Conservation (phyloP, 1,284 basidiomycete species). For the Sanguinoderma infundibulare region DNA sequence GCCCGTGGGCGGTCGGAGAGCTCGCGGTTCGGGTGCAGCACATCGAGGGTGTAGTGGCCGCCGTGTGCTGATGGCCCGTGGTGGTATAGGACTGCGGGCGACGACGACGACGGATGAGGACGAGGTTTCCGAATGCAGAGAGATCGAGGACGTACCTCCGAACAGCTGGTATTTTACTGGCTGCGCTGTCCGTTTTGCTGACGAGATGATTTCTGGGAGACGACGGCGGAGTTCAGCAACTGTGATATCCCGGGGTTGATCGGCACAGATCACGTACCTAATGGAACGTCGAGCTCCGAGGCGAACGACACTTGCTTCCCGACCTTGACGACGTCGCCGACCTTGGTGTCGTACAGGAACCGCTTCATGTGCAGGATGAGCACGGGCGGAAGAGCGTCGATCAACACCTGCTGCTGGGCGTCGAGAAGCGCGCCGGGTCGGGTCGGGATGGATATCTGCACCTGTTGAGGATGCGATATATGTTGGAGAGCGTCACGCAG, state of each 20-base stretch:
- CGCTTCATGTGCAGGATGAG: constrained; percentile 93
- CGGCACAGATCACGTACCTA: constrained; percentile 49
- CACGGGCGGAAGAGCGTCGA: constrained; percentile 87
- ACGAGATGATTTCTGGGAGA: constrained; percentile 66
- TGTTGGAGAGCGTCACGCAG: constrained; percentile 86
- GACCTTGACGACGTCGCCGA: constrained; percentile 85
- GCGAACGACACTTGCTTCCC: constrained; percentile 84
- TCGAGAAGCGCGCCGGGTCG: constrained; percentile 70
- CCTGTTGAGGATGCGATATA: constrained; percentile 82
- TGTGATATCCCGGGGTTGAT: not conserved
- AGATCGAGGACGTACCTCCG: constrained; percentile 65
- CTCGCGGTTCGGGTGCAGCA: constrained; percentile 79
- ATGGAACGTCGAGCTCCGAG: constrained; percentile 77
- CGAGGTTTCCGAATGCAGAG: not conserved
- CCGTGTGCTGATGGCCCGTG: constrained; percentile 91
- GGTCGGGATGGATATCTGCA: constrained; percentile 72
- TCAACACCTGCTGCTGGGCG: constrained; percentile 86
- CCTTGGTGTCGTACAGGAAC: constrained; percentile 85
- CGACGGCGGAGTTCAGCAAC: not conserved
- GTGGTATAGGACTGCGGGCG: constrained; percentile 83
- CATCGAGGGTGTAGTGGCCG: constrained; percentile 95
- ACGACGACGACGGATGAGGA: not conserved
- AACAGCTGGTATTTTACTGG: constrained; percentile 82
- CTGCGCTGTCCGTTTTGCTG: constrained; percentile 51
- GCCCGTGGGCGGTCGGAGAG: constrained; percentile 49